Evolutionary conservation across 2,329 filamentous ascomycete species (phyloP).

Genomic region (Periconia sp.): DNA sequence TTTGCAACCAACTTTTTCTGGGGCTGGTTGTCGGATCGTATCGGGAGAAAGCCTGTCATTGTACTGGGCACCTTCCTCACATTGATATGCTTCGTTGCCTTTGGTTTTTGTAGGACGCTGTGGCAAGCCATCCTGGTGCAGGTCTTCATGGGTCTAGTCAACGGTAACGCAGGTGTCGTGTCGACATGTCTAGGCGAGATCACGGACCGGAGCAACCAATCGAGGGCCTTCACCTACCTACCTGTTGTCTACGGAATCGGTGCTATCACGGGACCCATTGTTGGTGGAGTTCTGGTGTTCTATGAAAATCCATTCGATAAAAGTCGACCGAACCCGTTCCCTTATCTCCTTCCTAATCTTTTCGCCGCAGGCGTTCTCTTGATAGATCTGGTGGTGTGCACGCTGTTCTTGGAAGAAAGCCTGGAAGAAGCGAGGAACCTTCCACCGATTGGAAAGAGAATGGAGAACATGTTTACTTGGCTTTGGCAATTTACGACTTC

Average conservation of each 20-base stretch:
- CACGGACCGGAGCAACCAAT: constrained; percentile 94
- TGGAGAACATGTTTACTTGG: constrained; percentile 69
- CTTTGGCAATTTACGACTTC: constrained; percentile 72
- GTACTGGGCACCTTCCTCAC: constrained; percentile 83
- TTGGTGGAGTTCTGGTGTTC: constrained; percentile 85
- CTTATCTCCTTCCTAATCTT: constrained; percentile 85
- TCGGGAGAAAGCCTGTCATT: constrained; percentile 83
- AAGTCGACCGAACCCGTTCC: constrained; percentile 65
- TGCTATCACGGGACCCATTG: constrained; percentile 86
- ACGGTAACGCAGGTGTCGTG: constrained; percentile 93
- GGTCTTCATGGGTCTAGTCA: constrained; percentile 87
- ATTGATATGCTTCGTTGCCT: constrained; percentile 79
- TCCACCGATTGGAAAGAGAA: constrained; percentile 64
- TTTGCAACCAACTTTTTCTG: constrained; percentile 91
- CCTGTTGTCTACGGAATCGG: constrained; percentile 96
- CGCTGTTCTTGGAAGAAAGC: constrained; percentile 87
- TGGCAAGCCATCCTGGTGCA: constrained; percentile 89
- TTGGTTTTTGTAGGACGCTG: constrained; percentile 83
- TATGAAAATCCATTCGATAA: constrained; percentile 62
- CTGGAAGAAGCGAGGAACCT: constrained; percentile 69
- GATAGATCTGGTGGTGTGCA: constrained; percentile 73
- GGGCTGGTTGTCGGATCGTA: constrained; percentile 81
- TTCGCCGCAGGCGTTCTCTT: constrained; percentile 75
- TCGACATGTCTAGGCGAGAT: constrained; percentile 94
- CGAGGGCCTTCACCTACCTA: constrained; percentile 88